A percentile compares a stretch with the other conserved stretches of the same genome.
These are phyloP conservation scores for Isochrysis galbana DNA, from an alignment of 78 protist species.

Conservation along the genomic window DNA sequence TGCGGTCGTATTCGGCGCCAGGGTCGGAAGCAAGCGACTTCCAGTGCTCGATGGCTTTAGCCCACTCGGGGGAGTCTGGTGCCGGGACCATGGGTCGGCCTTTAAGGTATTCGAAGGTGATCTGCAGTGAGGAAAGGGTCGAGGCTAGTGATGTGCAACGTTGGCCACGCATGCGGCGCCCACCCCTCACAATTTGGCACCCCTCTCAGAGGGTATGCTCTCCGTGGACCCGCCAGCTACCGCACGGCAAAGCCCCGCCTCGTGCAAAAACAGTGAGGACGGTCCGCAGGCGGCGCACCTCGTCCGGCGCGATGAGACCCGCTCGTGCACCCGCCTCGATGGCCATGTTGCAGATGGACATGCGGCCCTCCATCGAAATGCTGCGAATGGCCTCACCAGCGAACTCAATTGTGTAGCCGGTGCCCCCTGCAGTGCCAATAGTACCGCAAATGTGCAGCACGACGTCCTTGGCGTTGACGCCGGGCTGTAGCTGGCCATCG, in stretches of 20 bases:
- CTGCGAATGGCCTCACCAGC: conserved; percentile 33
- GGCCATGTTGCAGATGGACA: conserved; percentile 73
- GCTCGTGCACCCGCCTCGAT: conserved; percentile 74
- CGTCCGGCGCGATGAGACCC: conserved; percentile 68
- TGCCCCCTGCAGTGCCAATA: conserved; percentile 70
- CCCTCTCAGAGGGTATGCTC: too few relatives aligned
- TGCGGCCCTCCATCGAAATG: conserved; percentile 58
- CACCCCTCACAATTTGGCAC: too few relatives aligned
- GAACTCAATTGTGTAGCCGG: conserved; percentile 60
- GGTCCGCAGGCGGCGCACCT: too few relatives aligned
- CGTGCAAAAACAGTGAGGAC: too few relatives aligned
- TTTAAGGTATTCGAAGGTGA: conserved; percentile 54
- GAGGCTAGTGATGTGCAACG: too few relatives aligned
- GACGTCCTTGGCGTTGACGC: conserved; percentile 62
- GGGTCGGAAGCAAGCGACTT: conserved; percentile 45
- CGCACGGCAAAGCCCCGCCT: too few relatives aligned
- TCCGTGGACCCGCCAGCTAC: too few relatives aligned
- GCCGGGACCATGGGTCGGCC: conserved; percentile 51
- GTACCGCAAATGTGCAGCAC: conserved; percentile 60
- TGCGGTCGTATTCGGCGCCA: conserved; percentile 41
- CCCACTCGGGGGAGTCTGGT: conserved; percentile 32
- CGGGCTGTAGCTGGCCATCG: conserved; percentile 31
- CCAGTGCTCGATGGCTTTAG: conserved; percentile 50
- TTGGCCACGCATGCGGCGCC: too few relatives aligned
- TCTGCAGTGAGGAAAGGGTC: too few relatives aligned